Evolutionary conservation across 2,329 filamentous ascomycete species (phyloP), one percentile per base, ranked within the genome.

Genomic region (Aspergillus oerlinghausenensis): DNA sequence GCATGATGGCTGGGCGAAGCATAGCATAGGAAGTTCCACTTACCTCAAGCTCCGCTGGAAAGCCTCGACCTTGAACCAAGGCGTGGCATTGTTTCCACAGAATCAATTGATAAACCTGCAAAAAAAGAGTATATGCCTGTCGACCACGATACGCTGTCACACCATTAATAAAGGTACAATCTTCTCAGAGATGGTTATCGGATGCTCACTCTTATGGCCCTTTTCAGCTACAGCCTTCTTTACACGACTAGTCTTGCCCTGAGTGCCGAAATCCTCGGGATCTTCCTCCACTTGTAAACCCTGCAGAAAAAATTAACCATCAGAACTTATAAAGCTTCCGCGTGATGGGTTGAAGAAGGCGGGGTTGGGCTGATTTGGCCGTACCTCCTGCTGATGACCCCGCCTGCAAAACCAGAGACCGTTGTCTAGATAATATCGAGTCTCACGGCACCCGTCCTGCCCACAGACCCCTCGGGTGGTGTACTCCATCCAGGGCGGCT

Each of bases 81-180:
- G 88, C 92, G 67, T 84, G 75, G 17, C 90, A 77, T 76, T 97
- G 93, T 68, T 88, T 90, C 70, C 92, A 86, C 28, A 99, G 77
- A 50, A 97, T 82, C 32, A 96, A 79, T 73, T 97, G 93, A 57
- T 95, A 83, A 61, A 85, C 88, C 70, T 96, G 88, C 38, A 97
- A 79, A 70, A 90, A 97, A 25, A 97, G 82, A 60, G 88, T 84
- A 61, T 86, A 84, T 14, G 88, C 93, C 53, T 84, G 81, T 49
- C 83, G 79, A 45, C 92, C 92, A 5, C 71, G 77, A 65, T 80
- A 79, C 56, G 73, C 81, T 81, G 54, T 52, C 45, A 19, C 5
- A 48, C 72, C 72, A 51, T 89, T 67, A 87, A 82, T 57, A 78
- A 77, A 50, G 35, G 48, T 1, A 21, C 42, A 28, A 25, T 49